Evolutionary conservation across 805 yeast genomes (phyloP), one percentile per base, ranked within the genome.

Genomic region (Metschnikowia peoriensis): DNA sequence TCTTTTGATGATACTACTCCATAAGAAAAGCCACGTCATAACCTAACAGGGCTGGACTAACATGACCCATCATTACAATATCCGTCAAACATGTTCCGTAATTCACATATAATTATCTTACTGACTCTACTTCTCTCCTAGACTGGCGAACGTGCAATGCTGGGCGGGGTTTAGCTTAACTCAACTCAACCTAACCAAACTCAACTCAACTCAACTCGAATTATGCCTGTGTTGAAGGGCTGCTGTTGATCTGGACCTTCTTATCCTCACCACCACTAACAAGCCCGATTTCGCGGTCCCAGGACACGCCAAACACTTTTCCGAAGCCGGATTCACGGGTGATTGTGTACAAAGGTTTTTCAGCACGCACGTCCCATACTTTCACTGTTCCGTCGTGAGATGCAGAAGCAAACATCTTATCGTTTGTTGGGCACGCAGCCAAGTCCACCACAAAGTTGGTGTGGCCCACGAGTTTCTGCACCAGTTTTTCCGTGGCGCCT

Each of bases 341-440:
- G 46, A 94, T 83, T 7, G 96, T 88, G 68, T 88, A 90, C 73
- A 94, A 75, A 11, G 94, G 79, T 62, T 84, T 81, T 57, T 85
- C 87, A 5, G 97, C 87, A 65, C 99, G 84, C 9, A 93, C 81
- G 69, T 93, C 99, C 99, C 99, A 94, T 17, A 94, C 87, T 64
- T 91, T 85, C 42, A 87, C 93, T 0, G 96, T 89, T 28, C 98
- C 97, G 69, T 94, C 99, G 67, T 92, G 97, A n/a, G 97, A 89
- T 11, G 87, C 96, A 5, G 97, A 89, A 17, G 89, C 83, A 61
- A 94, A 79, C 85, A 89, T 83, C 70, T 88, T 85, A 46, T 85
- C 89, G 65, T 85, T 88, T 50, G 80, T 81, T 7, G 97, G 96
- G 53, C 85, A 80, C 6, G 87, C 81, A 29, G 86, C 82, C 59